phyloP scores from a whole-genome alignment of 345 rosid genomes.

The Microcos paniculata region DNA sequence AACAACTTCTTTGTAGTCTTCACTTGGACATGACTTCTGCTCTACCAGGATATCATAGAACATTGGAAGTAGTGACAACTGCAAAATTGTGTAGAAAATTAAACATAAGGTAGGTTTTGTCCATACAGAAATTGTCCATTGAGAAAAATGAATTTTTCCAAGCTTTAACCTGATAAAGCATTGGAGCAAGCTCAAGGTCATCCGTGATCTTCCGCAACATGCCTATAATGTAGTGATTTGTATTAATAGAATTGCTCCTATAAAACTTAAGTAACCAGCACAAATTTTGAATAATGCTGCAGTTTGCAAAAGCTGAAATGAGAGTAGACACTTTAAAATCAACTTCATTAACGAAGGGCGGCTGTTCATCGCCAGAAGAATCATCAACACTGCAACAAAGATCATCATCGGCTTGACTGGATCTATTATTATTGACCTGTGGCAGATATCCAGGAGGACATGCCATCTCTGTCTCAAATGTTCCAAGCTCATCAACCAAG shows the following conservation, averaged over 20 bases:
- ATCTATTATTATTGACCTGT: constrained; percentile 30
- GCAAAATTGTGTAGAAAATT: constrained; percentile 30
- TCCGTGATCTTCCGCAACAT: constrained; percentile 75
- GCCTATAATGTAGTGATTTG: constrained; percentile 62
- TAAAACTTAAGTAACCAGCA: constrained; percentile 94
- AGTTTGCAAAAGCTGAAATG: constrained; percentile 76
- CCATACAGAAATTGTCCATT: not conserved
- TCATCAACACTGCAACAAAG: constrained; percentile 49
- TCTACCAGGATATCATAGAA: constrained; percentile 78
- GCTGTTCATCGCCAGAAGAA: constrained; percentile 71
- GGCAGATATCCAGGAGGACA: constrained; percentile 28
- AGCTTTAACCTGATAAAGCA: constrained; percentile 84
- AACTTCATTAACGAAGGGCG: constrained; percentile 64
- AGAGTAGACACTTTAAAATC: constrained; percentile 80
- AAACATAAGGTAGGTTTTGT: not conserved
- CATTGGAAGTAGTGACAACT: constrained; percentile 75
- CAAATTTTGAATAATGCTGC: constrained; percentile 71
- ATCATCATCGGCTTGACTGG: constrained; percentile 41
- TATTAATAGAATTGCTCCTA: constrained; percentile 61
- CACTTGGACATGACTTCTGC: constrained; percentile 64
- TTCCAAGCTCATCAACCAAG: constrained; percentile 35
- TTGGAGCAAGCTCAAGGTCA: constrained; percentile 84
- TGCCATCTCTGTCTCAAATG: constrained; percentile 28
- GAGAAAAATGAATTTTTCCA: not conserved
- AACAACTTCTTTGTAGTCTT: constrained; percentile 58